Evolutionary conservation across 345 rosid genomes (phyloP), one percentile per base, ranked within the genome.

Genomic region (Erysimum cheiranthoides): DNA sequence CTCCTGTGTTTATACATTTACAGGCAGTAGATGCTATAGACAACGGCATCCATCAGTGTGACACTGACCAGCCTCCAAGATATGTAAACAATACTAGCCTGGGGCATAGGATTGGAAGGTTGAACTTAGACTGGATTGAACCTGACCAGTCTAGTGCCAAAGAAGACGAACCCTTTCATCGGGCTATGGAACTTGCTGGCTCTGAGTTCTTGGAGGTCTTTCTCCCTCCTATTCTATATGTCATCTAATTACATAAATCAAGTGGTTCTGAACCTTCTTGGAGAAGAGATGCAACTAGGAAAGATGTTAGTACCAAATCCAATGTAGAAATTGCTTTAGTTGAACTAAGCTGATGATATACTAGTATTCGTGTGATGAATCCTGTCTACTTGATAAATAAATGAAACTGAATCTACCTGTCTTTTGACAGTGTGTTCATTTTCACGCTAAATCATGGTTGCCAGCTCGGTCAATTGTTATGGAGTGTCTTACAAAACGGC

Each of bases 1-100:
- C 6, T 8, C 8, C 56, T n/a, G 27, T 49, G 25, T 56, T 46
- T 36, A n/a, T 43, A 30, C 9, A 57, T 45, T 62, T 2, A 35
- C 83, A 85, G 96, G 96, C 91, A 54, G 84, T 91, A 45, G 93
- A 93, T 89, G 98, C 98, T 32, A 16, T 85, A 74, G 96, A 87
- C 79, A 90, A 93, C 16, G 95, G 98, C 34, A 82, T 93, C 65
- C 82, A 85, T 82, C 92, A 79, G 60, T 93, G 82, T 67, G 91
- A 89, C 59, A 86, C 87, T 1, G 88, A 93, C 65, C 80, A 81
- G 79, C 96, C 96, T 34, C 92, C 96, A 31, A 84, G 82, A 86
- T 93, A 91, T 76, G 94, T 85, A 67, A 86, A 88, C 61, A 85
- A 79, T 62, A 89, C 96, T 42, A 78, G 88, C 79, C 73, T 91